Evolutionary conservation across 2,329 filamentous ascomycete genomes (phyloP).

Genomic region (Fusarium sp.): DNA sequence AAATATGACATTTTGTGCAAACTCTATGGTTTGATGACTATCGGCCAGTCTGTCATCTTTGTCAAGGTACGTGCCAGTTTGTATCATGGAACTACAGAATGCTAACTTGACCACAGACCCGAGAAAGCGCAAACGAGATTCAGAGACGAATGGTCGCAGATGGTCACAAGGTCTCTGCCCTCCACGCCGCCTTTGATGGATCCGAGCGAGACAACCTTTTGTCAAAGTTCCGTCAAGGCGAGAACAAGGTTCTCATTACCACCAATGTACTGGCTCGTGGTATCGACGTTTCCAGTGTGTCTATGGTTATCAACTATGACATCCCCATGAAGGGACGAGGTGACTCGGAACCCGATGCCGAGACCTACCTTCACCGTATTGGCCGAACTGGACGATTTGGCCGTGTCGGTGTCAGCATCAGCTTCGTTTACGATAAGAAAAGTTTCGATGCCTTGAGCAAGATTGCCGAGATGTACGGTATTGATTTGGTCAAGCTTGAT

Average conservation of each 20-base stretch:
- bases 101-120: constrained; percentile 67
- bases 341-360: constrained; percentile 86
- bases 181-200: constrained; percentile 91
- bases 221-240: constrained; percentile 84
- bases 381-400: constrained; percentile 97
- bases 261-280: constrained; percentile 97
- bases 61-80: constrained; percentile 73
- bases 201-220: constrained; percentile 84
- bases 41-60: constrained; percentile 98
- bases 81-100: background rate
- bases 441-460: constrained; percentile 82
- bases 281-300: constrained; percentile 91
- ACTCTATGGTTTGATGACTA: constrained; percentile 95
- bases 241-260: constrained; percentile 95
- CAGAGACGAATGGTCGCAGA: constrained; percentile 86
- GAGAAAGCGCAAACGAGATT: constrained; percentile 86
- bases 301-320: constrained; percentile 98
- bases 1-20: constrained; percentile 92
- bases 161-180: constrained; percentile 89
- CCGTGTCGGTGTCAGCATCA: constrained; percentile 94
- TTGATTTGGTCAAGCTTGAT: constrained; percentile 83
- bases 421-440: constrained; percentile 87
- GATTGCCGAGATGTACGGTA: constrained; percentile 85
- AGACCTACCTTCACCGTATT: constrained; percentile 98
- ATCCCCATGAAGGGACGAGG: constrained; percentile 80